phyloP scores from a whole-genome alignment of 2,329 filamentous ascomycete species.

The Fusarium oligoseptatum region DNA sequence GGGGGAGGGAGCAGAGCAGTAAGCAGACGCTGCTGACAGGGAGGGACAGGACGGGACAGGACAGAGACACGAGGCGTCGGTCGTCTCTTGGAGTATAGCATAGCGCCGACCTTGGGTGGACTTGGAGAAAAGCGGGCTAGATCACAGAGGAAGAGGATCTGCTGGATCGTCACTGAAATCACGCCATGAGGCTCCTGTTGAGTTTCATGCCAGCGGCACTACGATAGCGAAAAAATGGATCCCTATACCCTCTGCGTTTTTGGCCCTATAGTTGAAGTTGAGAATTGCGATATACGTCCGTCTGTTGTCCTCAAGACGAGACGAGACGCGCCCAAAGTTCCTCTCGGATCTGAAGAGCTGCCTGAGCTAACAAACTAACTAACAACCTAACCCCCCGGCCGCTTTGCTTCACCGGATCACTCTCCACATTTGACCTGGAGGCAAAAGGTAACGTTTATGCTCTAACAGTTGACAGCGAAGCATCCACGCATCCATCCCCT shows the following conservation, averaged over 20 bases:
- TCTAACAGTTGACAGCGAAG: constrained; percentile 12
- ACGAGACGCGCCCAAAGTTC: constrained; percentile 24
- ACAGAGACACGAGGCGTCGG: constrained; percentile 4
- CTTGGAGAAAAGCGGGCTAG: constrained; percentile 34
- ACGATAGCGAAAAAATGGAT: constrained; percentile 32
- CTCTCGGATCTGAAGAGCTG: constrained; percentile 25
- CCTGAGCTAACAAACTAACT: neutral
- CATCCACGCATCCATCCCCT: constrained; percentile 17
- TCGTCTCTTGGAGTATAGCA: constrained; percentile 9
- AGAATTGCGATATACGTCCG: constrained; percentile 33
- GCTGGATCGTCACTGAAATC: constrained; percentile 38
- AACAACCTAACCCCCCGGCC: constrained; percentile 17
- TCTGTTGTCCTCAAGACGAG: neutral
- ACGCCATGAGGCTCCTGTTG: constrained; percentile 38
- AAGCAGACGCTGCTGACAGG: constrained; percentile 3
- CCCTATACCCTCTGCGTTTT: constrained; percentile 11
- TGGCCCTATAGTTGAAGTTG: constrained; percentile 37
- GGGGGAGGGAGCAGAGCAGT: constrained; percentile 10
- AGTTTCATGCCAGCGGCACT: constrained; percentile 26
- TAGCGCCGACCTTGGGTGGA: constrained; percentile 15
- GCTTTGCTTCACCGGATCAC: constrained; percentile 39
- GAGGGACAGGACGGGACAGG: constrained; percentile 7
- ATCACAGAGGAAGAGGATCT: constrained; percentile 38
- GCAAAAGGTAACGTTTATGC: constrained; percentile 38
- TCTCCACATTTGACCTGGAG: constrained; percentile 41